Base-by-base conservation (phyloP, 176 grass and related monocot genomes). In the Alopecurus myosuroides region DNA sequence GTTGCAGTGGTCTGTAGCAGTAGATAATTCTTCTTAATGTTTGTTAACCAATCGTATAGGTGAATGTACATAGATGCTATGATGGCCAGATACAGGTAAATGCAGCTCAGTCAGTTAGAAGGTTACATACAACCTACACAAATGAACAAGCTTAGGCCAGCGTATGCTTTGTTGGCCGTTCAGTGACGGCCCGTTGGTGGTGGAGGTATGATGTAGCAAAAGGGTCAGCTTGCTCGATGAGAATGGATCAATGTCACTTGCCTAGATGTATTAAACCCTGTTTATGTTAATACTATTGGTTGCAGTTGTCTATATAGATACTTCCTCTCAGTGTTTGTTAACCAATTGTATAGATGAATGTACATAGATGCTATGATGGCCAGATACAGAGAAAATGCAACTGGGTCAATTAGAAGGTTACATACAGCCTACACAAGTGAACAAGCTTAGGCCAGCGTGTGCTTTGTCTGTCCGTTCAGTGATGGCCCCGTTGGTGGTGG, bases 21-120 rank as follows among this genome's bases (percentile, higher is more conserved):
- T 67, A 36, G 33, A 67, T 11, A 19, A 1, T 9, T 70, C 36
- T 9, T 41, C n/a, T 13, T 13, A 60, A 7, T 60, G 13, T 30
- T 70, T 36, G 13, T 44, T 15, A 70, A 83, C 31, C 58, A 13
- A 51, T 25, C 17, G 58, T 71, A 70, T 65, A 30, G 17, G 3
- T 6, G 19, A 20, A 63, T 81, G 83, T 63, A 77, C 88, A 53
- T 85, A 33, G 77, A 63, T 89, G 50, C 4, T 63, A 77, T 42
- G 19, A 81, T 45, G 70, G 49, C 37, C 36, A 60, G 19, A 60
- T 77, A 25, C 37, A 81, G 1, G 22, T 46, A 64, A 52, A 85
- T 81, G 39, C 40, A 81, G 6, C 8, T 37, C 69, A 30, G 35
- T n/a, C 63, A 36, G 18, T 46, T 46, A 46, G 70, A 42, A 73